Evolutionary conservation across 176 grass and related monocot genomes (phyloP).

Genomic region (Triticum dicoccoides): DNA sequence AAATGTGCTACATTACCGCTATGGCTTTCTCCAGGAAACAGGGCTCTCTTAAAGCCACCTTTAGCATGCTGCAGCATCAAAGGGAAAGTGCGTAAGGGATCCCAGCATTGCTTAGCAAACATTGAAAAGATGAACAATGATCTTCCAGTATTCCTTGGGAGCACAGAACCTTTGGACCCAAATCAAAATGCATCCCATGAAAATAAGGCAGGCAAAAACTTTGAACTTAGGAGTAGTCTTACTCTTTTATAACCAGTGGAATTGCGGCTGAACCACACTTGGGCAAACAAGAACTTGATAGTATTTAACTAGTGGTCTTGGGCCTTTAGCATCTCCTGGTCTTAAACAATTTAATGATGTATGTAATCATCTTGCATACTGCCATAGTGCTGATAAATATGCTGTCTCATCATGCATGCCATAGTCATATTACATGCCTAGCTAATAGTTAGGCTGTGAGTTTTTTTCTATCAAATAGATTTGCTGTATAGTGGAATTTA

Average conservation of each 20-base stretch:
- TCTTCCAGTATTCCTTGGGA: background rate
- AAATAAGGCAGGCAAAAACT: background rate
- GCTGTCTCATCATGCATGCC: slow-evolving; percentile 6
- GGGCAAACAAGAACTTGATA: slow-evolving; percentile 1
- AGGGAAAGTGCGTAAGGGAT: background rate
- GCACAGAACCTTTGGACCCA: background rate
- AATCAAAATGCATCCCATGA: background rate
- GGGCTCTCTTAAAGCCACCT: background rate
- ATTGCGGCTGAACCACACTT: background rate
- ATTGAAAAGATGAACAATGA: background rate
- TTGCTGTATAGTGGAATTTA: background rate
- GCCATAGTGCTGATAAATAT: background rate
- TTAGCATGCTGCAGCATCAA: background rate
- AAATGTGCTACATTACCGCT: background rate
- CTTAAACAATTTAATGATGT: slow-evolving; percentile 2
- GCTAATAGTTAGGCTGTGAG: background rate
- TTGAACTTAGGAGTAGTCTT: background rate
- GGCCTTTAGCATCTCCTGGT: background rate
- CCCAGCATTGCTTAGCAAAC: background rate
- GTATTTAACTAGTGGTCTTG: background rate
- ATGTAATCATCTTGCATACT: background rate
- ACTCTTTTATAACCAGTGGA: background rate
- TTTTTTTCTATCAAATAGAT: slow-evolving; percentile 1
- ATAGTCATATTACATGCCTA: background rate
- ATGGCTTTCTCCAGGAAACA: background rate